phyloP scores from a whole-genome alignment of 768 basidiomycete genomes.

The Podaxis sp. region DNA sequence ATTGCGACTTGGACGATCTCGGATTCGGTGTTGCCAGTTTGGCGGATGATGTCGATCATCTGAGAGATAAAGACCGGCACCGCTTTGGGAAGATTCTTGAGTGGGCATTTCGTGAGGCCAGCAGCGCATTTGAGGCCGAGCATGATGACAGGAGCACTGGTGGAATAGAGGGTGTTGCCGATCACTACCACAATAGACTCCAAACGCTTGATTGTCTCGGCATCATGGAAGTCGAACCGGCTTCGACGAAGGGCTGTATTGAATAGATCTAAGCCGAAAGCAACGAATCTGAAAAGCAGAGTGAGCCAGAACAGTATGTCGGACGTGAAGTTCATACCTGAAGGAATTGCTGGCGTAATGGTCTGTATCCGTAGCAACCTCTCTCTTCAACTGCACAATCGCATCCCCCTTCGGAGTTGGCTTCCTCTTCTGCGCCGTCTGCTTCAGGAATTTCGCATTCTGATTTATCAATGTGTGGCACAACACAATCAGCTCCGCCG shows the following conservation, averaged over 20 bases:
- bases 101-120: slow-evolving; percentile 77
- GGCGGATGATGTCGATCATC: slow-evolving; percentile 76
- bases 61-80: slow-evolving; percentile 82
- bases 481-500: slow-evolving; percentile 69
- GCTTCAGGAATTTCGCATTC: slow-evolving; percentile 82
- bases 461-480: slow-evolving; percentile 90
- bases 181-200: slow-evolving; percentile 84
- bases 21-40: slow-evolving; percentile 82
- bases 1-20: slow-evolving; percentile 87
- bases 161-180: slow-evolving; percentile 90
- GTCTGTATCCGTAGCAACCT: slow-evolving; percentile 46
- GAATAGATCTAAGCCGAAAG: slow-evolving; percentile 89
- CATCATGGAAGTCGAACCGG: slow-evolving; percentile 80
- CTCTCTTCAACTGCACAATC: slow-evolving; percentile 77
- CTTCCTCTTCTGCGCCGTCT: slow-evolving; percentile 38
- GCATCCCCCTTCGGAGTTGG: slow-evolving; percentile 45
- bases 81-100: slow-evolving; percentile 69
- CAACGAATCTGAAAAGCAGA: slow-evolving; percentile 60
- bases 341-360: slow-evolving; percentile 86
- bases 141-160: slow-evolving; percentile 65
- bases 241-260: slow-evolving; percentile 82
- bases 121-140: slow-evolving; percentile 78
- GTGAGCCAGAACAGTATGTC: neutral
- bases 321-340: slow-evolving; percentile 44
- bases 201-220: slow-evolving; percentile 70